These are phyloP conservation scores for Coemansia sp. DNA, from an alignment of 371 early-diverging fungal species.

Conservation along the genomic window DNA sequence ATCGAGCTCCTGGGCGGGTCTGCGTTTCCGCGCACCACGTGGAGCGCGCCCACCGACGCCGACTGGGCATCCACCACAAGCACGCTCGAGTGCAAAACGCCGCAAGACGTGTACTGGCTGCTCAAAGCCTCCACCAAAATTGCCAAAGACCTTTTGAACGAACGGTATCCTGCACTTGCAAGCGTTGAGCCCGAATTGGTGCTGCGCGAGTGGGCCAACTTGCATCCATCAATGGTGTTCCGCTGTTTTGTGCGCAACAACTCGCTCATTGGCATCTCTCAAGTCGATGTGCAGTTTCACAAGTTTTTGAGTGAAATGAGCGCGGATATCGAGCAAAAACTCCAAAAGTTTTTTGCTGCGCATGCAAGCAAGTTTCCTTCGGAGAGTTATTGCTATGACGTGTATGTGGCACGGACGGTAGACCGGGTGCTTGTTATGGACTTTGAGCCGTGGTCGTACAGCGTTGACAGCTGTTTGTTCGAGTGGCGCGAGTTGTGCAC, in stretches of 20 bases:
- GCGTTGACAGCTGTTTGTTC: constrained; percentile 79
- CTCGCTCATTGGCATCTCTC: constrained; percentile 66
- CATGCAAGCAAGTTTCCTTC: constrained; percentile 63
- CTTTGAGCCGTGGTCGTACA: constrained; percentile 75
- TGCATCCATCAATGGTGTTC: constrained; percentile 89
- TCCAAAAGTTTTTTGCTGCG: constrained; percentile 65
- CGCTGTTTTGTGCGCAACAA: constrained; percentile 80
- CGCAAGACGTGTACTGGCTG: constrained; percentile 78
- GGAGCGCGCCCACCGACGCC: constrained; percentile 94
- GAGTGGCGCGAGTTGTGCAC: constrained; percentile 72
- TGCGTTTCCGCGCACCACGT: constrained; percentile 90
- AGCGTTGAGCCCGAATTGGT: constrained; percentile 60
- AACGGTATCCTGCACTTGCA: constrained; percentile 56
- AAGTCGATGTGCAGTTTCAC: constrained; percentile 75
- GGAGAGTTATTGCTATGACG: constrained; percentile 74
- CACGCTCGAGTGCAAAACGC: constrained; percentile 71
- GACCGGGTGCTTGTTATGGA: constrained; percentile 75
- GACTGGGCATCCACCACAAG: constrained; percentile 82
- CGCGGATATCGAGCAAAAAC: constrained; percentile 58
- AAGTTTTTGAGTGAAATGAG: constrained; percentile 63
- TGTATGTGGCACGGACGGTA: constrained; percentile 66
- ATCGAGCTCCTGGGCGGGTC: constrained; percentile 70
- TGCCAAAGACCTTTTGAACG: constrained; percentile 70
- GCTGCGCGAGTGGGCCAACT: constrained; percentile 80
- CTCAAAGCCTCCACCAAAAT: constrained; percentile 90